Conservation (phyloP, 2,329 filamentous ascomycete genomes). For the Penicillium sp. region DNA sequence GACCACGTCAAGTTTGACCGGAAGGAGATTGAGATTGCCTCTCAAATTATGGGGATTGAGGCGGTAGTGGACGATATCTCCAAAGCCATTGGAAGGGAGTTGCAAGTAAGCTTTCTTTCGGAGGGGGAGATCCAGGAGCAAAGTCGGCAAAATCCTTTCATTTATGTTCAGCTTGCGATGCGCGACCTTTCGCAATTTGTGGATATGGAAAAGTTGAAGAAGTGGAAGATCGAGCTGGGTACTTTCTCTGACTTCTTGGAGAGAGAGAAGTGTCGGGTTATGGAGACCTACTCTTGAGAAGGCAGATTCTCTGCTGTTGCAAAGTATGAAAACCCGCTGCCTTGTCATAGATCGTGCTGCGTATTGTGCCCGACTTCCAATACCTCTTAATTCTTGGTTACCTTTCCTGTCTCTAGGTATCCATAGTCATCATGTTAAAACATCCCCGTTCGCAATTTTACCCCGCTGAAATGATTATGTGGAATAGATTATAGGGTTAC, state of each 20-base stretch:
- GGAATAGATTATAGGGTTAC: no score
- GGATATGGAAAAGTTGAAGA: conserved; percentile 33
- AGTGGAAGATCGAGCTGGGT: conserved; percentile 46
- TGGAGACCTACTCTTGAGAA: conserved; percentile 14
- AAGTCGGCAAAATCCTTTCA: conserved; percentile 38
- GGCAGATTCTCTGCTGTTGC: no score
- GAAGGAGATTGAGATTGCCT: conserved; percentile 45
- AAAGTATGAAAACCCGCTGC: no score
- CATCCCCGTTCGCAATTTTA: no score
- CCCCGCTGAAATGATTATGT: no score
- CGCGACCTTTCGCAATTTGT: conserved; percentile 40
- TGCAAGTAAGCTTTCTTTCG: conserved; percentile 44
- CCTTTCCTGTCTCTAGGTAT: no score
- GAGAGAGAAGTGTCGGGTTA: conserved; percentile 38
- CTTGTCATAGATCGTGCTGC: no score
- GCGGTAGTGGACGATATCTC: conserved; percentile 43
- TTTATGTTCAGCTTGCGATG: conserved; percentile 41
- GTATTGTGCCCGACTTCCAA: no score
- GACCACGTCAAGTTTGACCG: conserved; percentile 45
- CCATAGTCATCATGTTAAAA: no score
- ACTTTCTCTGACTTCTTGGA: conserved; percentile 49
- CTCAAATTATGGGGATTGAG: conserved; percentile 43
- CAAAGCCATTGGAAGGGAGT: conserved; percentile 32
- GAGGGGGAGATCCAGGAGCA: conserved; percentile 46
- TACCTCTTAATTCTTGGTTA: no score